Percentiles rank a stretch among this genome's conserved stretches.
These are phyloP conservation scores for Pseudogymnoascus sp. DNA, from an alignment of 2,329 filamentous ascomycete species.

Conservation along the genomic window DNA sequence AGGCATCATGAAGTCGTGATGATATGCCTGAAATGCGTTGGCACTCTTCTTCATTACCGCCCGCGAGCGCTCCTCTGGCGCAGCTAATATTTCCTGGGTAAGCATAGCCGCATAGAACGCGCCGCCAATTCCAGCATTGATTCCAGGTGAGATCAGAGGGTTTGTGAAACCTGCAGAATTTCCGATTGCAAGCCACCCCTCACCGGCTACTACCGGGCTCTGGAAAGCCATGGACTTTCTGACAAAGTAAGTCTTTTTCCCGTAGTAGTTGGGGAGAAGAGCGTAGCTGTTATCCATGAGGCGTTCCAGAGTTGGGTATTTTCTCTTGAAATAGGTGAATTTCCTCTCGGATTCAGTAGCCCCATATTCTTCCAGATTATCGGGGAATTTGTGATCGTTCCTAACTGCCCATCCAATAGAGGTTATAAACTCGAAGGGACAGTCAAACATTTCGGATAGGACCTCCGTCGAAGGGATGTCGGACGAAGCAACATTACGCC, in stretches of 20 bases:
- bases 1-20: background rate
- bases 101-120: background rate
- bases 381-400: slow-evolving; percentile 14
- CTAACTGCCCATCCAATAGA: background rate
- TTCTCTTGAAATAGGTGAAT: slow-evolving; percentile 21
- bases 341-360: slow-evolving; percentile 21
- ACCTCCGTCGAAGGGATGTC: slow-evolving; percentile 12
- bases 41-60: background rate
- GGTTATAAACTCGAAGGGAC: background rate
- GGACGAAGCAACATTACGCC: slow-evolving; percentile 15
- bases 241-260: background rate
- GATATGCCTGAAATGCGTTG: background rate
- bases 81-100: background rate
- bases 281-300: slow-evolving; percentile 18
- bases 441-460: background rate
- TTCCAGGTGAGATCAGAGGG: slow-evolving; percentile 24
- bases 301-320: slow-evolving; percentile 19
- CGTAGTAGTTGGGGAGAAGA: slow-evolving; percentile 4
- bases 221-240: slow-evolving; percentile 11
- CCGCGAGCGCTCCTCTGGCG: background rate
- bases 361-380: slow-evolving; percentile 19
- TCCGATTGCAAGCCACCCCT: slow-evolving; percentile 24
- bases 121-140: slow-evolving; percentile 16
- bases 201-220: slow-evolving; percentile 21
- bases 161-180: slow-evolving; percentile 25